phyloP scores from a whole-genome alignment of 352 stramenopile species.

The Aphanomyces stellatus region DNA sequence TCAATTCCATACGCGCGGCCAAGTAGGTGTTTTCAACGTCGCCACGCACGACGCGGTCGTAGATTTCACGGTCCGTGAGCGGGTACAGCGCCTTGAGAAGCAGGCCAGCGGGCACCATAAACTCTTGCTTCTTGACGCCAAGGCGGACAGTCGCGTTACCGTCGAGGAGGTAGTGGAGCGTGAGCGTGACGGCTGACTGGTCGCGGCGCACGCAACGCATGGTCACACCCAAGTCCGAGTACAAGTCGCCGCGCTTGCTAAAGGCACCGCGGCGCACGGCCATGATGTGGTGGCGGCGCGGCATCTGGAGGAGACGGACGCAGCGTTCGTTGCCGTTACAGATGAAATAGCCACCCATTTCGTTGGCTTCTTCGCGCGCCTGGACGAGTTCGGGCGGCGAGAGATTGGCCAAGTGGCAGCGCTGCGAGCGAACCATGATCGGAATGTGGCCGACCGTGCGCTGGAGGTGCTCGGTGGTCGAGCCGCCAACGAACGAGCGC shows the following conservation, averaged over 20 bases:
- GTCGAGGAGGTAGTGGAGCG: conserved; percentile 97
- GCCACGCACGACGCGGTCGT: conserved; percentile 91
- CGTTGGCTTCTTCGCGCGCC: conserved; percentile 89
- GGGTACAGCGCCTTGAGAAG: conserved; percentile 95
- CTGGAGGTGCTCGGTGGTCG: conserved; percentile 77
- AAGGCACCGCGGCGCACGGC: conserved; percentile 96
- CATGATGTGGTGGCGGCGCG: conserved; percentile 82
- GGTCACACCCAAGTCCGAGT: conserved; percentile 95
- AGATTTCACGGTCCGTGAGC: conserved; percentile 93
- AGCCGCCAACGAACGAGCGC: conserved; percentile 55
- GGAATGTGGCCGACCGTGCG: conserved; percentile 91
- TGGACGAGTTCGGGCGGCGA: conserved; percentile 82
- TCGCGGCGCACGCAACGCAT: conserved; percentile 96
- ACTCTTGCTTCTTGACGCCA: conserved; percentile 97
- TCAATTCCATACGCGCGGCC: conserved; percentile 92
- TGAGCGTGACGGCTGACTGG: conserved; percentile 95
- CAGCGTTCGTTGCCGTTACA: conserved; percentile 98
- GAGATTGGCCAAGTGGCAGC: conserved; percentile 91
- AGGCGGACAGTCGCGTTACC: conserved; percentile 96
- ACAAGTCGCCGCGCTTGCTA: conserved; percentile 93
- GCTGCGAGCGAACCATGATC: conserved; percentile 96
- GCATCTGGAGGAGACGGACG: conserved; percentile 96
- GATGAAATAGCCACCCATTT: conserved; percentile 99
- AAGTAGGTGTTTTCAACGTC: conserved; percentile 97
- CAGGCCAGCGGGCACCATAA: conserved; percentile 95